Evolutionary conservation across 2,329 filamentous ascomycete species (phyloP).

Genomic region (Cryphonectria radicalis): DNA sequence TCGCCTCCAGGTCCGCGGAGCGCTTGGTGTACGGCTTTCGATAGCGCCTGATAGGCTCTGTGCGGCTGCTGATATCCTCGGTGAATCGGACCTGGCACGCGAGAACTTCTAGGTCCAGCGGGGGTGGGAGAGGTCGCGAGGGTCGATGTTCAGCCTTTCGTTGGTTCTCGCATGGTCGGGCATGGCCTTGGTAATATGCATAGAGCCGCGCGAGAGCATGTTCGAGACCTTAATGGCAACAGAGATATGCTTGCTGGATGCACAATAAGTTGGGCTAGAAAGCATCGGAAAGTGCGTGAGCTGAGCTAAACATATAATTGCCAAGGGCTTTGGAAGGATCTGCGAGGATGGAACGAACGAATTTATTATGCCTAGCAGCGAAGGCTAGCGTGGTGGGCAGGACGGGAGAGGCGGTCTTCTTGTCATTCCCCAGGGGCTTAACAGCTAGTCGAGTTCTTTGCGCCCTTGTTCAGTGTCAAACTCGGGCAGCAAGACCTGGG

Average conservation of each 20-base stretch:
- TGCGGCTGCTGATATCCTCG: not conserved
- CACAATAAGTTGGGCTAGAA: not conserved
- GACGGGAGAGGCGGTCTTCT: too few species aligned
- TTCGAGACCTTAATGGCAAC: not conserved
- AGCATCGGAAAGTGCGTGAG: not conserved
- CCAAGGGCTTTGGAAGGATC: not conserved
- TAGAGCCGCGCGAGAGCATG: conserved; percentile 4
- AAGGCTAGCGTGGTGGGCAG: not conserved
- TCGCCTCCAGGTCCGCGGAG: too few species aligned
- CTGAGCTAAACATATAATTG: not conserved
- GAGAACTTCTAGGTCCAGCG: conserved; percentile 18
- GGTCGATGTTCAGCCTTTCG: too few species aligned
- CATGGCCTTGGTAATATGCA: not conserved
- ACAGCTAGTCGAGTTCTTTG: conserved; percentile 7
- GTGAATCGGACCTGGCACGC: conserved; percentile 11
- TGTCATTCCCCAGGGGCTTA: not conserved
- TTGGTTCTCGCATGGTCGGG: not conserved
- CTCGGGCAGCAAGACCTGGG: conserved; percentile 19
- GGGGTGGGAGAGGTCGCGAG: not conserved
- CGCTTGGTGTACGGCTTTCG: not conserved
- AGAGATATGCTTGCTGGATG: not conserved
- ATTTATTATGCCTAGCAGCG: not conserved
- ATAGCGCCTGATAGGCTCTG: conserved; percentile 4
- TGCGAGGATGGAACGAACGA: conserved; percentile 2
- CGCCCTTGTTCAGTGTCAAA: conserved; percentile 8